Percentiles rank a stretch among this genome's conserved stretches.
These are phyloP conservation scores for Aspergillus sp. DNA, from an alignment of 2,329 filamentous ascomycete genomes.

Conservation along the genomic window DNA sequence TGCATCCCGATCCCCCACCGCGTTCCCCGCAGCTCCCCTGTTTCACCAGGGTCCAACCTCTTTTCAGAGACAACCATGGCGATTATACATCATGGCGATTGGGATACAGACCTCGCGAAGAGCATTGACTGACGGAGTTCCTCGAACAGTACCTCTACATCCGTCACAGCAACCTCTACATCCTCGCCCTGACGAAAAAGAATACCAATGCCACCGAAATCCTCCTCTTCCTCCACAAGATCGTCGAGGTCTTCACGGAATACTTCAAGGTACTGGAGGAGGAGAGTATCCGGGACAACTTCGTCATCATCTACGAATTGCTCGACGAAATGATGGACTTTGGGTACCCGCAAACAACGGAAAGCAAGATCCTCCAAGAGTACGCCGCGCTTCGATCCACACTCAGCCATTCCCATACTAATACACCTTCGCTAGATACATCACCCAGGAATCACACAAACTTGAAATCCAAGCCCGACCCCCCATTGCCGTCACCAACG, in stretches of 20 bases:
- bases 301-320: constrained; percentile 97
- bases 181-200: constrained; percentile 94
- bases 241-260: constrained; percentile 98
- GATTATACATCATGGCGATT: no score
- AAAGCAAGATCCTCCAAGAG: constrained; percentile 97
- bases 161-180: constrained; percentile 97
- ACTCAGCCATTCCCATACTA: not conserved
- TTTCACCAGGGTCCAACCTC: not conserved
- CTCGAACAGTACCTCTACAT: constrained; percentile 86
- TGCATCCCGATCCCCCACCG: constrained; percentile 9
- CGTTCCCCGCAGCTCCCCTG: constrained; percentile 16
- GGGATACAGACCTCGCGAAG: not conserved
- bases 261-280: constrained; percentile 99
- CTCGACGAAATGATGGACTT: constrained; percentile 99
- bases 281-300: constrained; percentile 98
- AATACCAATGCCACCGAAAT: constrained; percentile 99
- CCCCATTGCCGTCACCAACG: constrained; percentile 96
- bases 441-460: constrained; percentile 98
- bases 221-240: constrained; percentile 93
- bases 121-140: not conserved
- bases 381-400: constrained; percentile 29
- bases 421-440: constrained; percentile 58
- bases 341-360: constrained; percentile 96
- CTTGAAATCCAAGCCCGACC: constrained; percentile 93
- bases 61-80: no score